Percentiles rank a stretch among this genome's conserved stretches.
Evolutionary conservation across 768 basidiomycete genomes (phyloP).

Genomic region (Wakefieldia striispora): DNA sequence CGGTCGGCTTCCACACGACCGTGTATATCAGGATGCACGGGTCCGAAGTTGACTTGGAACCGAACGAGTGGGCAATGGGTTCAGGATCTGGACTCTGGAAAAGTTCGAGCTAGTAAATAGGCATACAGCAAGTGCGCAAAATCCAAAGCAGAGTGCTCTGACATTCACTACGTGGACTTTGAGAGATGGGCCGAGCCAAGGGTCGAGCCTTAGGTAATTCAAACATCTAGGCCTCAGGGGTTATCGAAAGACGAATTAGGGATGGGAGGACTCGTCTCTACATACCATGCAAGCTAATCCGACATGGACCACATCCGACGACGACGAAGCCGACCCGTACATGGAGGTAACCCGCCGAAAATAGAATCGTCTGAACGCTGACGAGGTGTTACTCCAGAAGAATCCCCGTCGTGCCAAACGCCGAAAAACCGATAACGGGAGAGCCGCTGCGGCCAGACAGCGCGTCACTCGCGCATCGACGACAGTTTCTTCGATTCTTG

Average conservation of each 20-base stretch:
- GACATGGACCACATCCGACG: slow-evolving; percentile 15
- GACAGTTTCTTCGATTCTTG: slow-evolving; percentile 17
- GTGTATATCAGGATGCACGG: no score
- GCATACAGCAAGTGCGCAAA: no score
- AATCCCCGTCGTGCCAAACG: slow-evolving; percentile 24
- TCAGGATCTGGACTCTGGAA: no score
- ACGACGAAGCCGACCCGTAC: slow-evolving; percentile 15
- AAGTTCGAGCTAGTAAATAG: no score
- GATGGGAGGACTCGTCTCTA: neutral
- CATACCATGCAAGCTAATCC: neutral
- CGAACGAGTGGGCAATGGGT: no score
- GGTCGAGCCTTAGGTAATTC: no score
- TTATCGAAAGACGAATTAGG: neutral
- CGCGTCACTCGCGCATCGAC: slow-evolving; percentile 18
- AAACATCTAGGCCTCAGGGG: neutral
- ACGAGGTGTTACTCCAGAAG: neutral
- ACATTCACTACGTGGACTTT: no score
- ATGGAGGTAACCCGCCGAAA: slow-evolving; percentile 13
- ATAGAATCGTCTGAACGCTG: neutral
- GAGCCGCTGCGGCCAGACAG: slow-evolving; percentile 1
- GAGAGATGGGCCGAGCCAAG: no score
- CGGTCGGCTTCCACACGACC: no score
- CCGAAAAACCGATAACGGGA: slow-evolving; percentile 24
- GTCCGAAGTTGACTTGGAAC: no score
- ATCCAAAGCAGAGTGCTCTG: no score